phyloP scores from a whole-genome alignment of 2,329 filamentous ascomycete genomes.

The Scopulariopsis brevicaulis region DNA sequence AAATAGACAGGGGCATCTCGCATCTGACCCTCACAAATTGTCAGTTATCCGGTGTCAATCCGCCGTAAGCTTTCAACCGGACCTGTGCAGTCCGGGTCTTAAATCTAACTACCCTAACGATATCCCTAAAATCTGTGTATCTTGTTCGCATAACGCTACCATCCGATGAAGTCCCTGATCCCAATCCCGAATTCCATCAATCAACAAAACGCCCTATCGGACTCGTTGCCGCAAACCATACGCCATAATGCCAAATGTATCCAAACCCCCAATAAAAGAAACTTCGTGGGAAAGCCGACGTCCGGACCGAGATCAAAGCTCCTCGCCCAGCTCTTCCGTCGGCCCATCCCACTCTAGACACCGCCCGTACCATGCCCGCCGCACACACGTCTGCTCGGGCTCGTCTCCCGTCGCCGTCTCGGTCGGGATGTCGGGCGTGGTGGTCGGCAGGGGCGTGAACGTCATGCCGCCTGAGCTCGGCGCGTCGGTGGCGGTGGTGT shows the following conservation, averaged over 20 bases:
- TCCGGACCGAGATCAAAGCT: slow-evolving; percentile 13
- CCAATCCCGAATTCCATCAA: neutral
- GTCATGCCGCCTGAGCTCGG: slow-evolving; percentile 8
- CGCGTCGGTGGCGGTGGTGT: slow-evolving; percentile 12
- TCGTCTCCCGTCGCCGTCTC: slow-evolving; percentile 13
- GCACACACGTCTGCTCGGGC: slow-evolving; percentile 19
- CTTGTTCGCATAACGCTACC: neutral
- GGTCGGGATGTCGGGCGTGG: slow-evolving; percentile 13
- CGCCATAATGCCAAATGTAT: neutral
- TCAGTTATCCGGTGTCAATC: no score
- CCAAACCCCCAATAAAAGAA: slow-evolving; percentile 1
- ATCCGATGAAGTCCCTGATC: neutral
- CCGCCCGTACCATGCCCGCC: slow-evolving; percentile 26
- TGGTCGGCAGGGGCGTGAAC: slow-evolving; percentile 14
- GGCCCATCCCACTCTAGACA: slow-evolving; percentile 24
- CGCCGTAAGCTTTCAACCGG: no score
- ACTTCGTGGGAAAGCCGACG: neutral
- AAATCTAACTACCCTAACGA: neutral
- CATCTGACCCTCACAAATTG: no score
- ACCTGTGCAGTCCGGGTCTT: no score
- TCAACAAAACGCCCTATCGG: neutral
- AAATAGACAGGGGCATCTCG: no score
- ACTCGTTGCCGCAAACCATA: neutral
- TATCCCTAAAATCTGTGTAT: neutral
- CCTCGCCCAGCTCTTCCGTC: slow-evolving; percentile 15